Conservation (phyloP, 2,329 filamentous ascomycete genomes). For the Botrytis deweyae region DNA sequence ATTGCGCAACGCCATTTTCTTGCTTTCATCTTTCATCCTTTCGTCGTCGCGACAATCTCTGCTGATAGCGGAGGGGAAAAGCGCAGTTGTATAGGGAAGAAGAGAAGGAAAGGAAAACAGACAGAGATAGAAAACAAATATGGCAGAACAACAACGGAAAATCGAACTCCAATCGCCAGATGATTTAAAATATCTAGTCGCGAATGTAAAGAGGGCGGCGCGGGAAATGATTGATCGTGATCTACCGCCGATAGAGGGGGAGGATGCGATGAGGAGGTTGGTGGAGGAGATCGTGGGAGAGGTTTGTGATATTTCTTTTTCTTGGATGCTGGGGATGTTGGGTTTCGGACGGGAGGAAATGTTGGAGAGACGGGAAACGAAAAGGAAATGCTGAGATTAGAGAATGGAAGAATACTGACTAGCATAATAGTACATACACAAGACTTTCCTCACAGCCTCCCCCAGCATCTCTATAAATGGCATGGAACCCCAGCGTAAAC, state of each 20-base stretch:
- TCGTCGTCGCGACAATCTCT: not conserved
- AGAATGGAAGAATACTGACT: not conserved
- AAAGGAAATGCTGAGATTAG: not conserved
- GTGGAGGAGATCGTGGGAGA: slow-evolving; percentile 61
- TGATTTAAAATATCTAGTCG: slow-evolving; percentile 68
- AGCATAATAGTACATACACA: slow-evolving; percentile 55
- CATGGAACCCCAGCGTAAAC: slow-evolving; percentile 42
- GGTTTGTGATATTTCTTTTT: slow-evolving; percentile 42
- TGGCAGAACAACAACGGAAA: slow-evolving; percentile 58
- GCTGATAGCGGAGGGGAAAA: not conserved
- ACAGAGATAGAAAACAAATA: not conserved
- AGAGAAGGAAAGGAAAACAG: not conserved
- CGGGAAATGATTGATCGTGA: slow-evolving; percentile 64
- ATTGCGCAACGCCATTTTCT: not conserved
- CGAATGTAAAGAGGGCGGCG: slow-evolving; percentile 68
- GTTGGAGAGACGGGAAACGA: not conserved
- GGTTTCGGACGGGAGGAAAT: not conserved
- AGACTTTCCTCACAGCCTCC: slow-evolving; percentile 57
- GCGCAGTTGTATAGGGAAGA: not conserved
- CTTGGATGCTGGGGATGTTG: not conserved
- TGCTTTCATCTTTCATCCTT: not conserved
- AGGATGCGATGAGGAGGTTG: slow-evolving; percentile 57
- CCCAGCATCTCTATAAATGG: slow-evolving; percentile 65
- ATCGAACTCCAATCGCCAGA: slow-evolving; percentile 77
- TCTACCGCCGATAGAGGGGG: slow-evolving; percentile 63